These are phyloP conservation scores for Austroboletus olivaceoglutinosus DNA, from an alignment of 1,284 basidiomycete genomes.

Conservation along the genomic window DNA sequence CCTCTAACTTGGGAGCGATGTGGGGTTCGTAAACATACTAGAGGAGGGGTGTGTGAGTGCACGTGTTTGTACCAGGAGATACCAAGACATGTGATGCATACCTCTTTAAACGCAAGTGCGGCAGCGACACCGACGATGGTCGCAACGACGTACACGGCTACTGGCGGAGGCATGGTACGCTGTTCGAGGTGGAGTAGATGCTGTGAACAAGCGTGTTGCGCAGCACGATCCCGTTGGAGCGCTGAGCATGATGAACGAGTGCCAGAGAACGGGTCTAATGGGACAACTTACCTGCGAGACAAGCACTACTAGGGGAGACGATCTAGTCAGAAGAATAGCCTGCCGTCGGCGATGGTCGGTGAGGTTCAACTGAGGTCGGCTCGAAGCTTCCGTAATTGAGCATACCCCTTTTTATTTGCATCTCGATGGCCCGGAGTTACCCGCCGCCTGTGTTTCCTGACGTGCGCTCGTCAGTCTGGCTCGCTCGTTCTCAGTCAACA, in stretches of 20 bases:
- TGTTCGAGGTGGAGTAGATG: conserved; percentile 7
- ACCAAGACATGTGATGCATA: conserved; percentile 16
- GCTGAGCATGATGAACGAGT: not conserved
- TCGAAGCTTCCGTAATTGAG: conserved; percentile 13
- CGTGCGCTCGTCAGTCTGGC: too few relatives aligned
- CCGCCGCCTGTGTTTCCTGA: conserved; percentile 5
- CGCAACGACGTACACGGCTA: conserved; percentile 40
- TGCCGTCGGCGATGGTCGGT: too few relatives aligned
- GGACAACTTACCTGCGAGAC: conserved; percentile 1
- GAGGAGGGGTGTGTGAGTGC: conserved; percentile 20
- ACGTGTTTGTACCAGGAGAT: conserved; percentile 11
- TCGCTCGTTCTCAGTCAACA: too few relatives aligned
- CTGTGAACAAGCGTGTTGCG: conserved; percentile 11
- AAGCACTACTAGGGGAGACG: too few relatives aligned
- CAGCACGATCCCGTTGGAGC: conserved; percentile 12
- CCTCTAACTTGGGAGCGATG: conserved; percentile 52
- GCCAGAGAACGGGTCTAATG: not conserved
- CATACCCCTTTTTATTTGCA: conserved; percentile 20
- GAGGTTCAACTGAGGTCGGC: conserved; percentile 7
- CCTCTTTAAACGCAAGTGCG: conserved; percentile 45
- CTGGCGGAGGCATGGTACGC: conserved; percentile 28
- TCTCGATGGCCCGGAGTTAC: conserved; percentile 6
- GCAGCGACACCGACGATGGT: conserved; percentile 41
- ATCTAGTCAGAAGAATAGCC: too few relatives aligned
- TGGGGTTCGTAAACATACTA: conserved; percentile 66